A percentile compares a stretch with the other conserved stretches of the same genome.
These are phyloP conservation scores for Penicillium sp. DNA, from an alignment of 2,329 filamentous ascomycete genomes.

Conservation along the genomic window DNA sequence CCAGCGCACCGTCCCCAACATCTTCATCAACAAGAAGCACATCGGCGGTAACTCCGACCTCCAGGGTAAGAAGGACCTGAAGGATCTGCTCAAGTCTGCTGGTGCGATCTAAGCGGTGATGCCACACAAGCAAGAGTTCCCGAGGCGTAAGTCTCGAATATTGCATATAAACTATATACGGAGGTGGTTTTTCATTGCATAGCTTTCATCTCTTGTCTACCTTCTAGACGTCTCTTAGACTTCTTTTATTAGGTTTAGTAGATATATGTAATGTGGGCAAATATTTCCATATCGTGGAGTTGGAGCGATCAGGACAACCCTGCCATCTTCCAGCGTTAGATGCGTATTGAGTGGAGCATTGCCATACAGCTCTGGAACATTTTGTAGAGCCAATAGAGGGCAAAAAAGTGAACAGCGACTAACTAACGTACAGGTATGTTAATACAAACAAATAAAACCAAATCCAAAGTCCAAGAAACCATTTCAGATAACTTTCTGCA, in stretches of 20 bases:
- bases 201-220: neutral
- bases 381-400: neutral
- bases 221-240: neutral
- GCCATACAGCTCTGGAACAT: neutral
- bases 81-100: conserved; percentile 62
- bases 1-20: conserved; percentile 91
- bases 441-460: neutral
- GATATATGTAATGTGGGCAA: neutral
- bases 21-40: conserved; percentile 87
- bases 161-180: neutral
- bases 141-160: neutral
- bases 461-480: no score
- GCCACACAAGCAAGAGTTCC: neutral
- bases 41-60: conserved; percentile 95
- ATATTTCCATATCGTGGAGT: neutral
- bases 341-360: conserved; percentile 11
- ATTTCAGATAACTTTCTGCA: conserved; percentile 68
- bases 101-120: conserved; percentile 55
- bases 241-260: neutral
- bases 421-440: conserved; percentile 12
- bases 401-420: neutral
- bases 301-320: neutral
- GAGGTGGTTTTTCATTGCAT: neutral
- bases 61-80: conserved; percentile 65
- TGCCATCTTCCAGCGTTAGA: neutral